These are phyloP conservation scores for Hanseniaspora osmophila DNA, from an alignment of 805 yeast species.

Conservation along the genomic window DNA sequence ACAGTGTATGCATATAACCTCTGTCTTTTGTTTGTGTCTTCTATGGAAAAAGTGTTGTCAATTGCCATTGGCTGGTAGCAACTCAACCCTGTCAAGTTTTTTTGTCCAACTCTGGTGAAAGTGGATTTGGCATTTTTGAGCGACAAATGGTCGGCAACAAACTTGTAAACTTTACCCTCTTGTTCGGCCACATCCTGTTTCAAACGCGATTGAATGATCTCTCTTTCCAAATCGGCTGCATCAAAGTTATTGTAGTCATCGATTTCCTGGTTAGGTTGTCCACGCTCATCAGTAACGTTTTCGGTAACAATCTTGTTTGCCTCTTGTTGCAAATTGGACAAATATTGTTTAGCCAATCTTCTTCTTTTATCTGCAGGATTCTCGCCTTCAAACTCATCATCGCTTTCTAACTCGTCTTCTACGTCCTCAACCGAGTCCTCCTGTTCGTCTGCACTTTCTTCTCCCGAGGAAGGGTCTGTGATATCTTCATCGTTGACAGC, in stretches of 20 bases:
- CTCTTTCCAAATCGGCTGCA: conserved; percentile 83
- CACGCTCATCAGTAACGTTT: conserved; percentile 6
- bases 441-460: conserved; percentile 30
- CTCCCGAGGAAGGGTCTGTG: conserved; percentile 36
- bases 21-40: conserved; percentile 31
- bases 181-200: conserved; percentile 82
- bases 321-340: conserved; percentile 60
- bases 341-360: conserved; percentile 82
- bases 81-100: conserved; percentile 33
- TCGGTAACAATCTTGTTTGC: conserved; percentile 27
- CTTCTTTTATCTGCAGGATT: conserved; percentile 88
- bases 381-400: conserved; percentile 62
- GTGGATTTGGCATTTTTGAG: conserved; percentile 27
- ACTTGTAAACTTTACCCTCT: conserved; percentile 69
- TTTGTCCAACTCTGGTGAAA: conserved; percentile 47
- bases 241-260: conserved; percentile 46
- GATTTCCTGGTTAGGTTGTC: conserved; percentile 8
- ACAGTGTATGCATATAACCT: conserved; percentile 57
- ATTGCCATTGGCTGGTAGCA: conserved; percentile 22
- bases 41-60: conserved; percentile 2
- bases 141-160: conserved; percentile 37
- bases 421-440: conserved; percentile 25
- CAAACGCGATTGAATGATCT: conserved; percentile 65
- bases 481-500: conserved; percentile 37
- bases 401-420: conserved; percentile 38